phyloP scores from a whole-genome alignment of 2,329 filamentous ascomycete genomes.

The Neofusicoccum sp. region DNA sequence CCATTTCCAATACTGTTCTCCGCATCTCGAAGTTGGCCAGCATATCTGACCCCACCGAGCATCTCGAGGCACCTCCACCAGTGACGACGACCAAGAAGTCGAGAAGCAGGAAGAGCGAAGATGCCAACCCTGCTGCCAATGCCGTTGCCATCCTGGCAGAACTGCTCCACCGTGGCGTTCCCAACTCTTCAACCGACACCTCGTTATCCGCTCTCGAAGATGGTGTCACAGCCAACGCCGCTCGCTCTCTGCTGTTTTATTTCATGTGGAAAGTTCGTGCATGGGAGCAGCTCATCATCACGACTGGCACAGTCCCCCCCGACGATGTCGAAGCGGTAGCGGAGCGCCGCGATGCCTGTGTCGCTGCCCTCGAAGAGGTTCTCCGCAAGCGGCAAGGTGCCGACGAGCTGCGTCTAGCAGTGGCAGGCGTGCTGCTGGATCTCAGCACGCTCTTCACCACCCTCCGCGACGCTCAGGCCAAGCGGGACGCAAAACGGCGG shows the following conservation, averaged over 20 bases:
- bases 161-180: constrained; percentile 71
- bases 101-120: background rate
- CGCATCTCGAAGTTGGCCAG: constrained; percentile 79
- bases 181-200: constrained; percentile 62
- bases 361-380: constrained; percentile 48
- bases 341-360: constrained; percentile 52
- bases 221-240: constrained; percentile 70
- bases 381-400: constrained; percentile 57
- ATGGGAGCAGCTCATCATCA: constrained; percentile 37
- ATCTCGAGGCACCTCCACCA: constrained; percentile 60
- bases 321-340: constrained; percentile 58
- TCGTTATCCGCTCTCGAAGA: constrained; percentile 76
- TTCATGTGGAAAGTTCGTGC: constrained; percentile 88
- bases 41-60: constrained; percentile 73
- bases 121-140: constrained; percentile 32
- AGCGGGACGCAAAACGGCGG: constrained; percentile 26
- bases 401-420: constrained; percentile 74
- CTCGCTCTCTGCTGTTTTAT: constrained; percentile 78
- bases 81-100: constrained; percentile 44
- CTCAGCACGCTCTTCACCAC: constrained; percentile 76
- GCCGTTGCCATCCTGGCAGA: constrained; percentile 68
- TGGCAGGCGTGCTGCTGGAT: constrained; percentile 77
- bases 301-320: constrained; percentile 50
- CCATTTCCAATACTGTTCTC: constrained; percentile 70
- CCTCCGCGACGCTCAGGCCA: constrained; percentile 49